Conservation (phyloP, 768 basidiomycete genomes). For the Xanthoconium purpureum region DNA sequence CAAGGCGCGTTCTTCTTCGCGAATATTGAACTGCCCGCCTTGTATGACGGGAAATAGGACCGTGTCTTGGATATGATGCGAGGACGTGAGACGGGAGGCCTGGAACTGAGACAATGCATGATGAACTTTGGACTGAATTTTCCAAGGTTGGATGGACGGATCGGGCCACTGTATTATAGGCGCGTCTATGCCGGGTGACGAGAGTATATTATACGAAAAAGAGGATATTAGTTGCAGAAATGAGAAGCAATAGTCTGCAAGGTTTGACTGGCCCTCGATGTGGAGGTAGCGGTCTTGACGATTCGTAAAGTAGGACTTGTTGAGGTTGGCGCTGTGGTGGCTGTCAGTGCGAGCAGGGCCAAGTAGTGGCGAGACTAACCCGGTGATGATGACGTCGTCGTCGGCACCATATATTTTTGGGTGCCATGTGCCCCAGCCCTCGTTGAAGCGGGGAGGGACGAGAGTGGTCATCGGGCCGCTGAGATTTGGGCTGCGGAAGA, state of each 20-base stretch:
- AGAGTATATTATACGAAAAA: conserved; percentile 60
- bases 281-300: conserved; percentile 93
- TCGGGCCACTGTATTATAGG: conserved; percentile 70
- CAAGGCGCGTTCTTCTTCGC: conserved; percentile 76
- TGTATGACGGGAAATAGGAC: conserved; percentile 82
- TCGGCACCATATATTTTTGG: conserved; percentile 94
- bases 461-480: conserved; percentile 68
- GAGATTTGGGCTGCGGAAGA: conserved; percentile 88
- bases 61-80: conserved; percentile 34
- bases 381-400: conserved; percentile 88
- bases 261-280: conserved; percentile 53
- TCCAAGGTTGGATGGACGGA: conserved; percentile 59
- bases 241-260: conserved; percentile 82
- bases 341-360: neutral
- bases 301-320: conserved; percentile 88
- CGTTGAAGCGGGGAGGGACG: conserved; percentile 91
- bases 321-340: conserved; percentile 79
- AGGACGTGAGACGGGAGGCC: conserved; percentile 30
- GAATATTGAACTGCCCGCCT: conserved; percentile 81
- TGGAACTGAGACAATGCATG: conserved; percentile 62
- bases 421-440: conserved; percentile 99
- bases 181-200: conserved; percentile 37
- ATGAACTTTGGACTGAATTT: conserved; percentile 60
- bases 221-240: conserved; percentile 66
- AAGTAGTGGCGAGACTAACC: conserved; percentile 49